A percentile compares a stretch with the other conserved stretches of the same genome.
Evolutionary conservation across 345 rosid species (phyloP).

Genomic region (Sonneratia caseolaris): DNA sequence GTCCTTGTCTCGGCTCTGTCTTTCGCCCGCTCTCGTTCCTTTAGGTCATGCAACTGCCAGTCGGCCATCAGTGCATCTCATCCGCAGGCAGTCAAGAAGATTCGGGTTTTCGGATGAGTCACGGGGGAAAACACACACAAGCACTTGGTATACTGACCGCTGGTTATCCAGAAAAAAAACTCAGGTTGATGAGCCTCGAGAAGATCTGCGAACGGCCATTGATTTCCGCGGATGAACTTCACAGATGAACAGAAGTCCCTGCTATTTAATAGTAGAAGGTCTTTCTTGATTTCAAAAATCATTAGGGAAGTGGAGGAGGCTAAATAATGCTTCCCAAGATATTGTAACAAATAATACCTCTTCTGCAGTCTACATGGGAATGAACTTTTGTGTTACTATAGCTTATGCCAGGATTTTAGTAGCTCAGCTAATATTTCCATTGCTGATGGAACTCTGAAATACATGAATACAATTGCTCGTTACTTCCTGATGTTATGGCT

Average conservation of each 20-base stretch:
- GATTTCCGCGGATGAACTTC: not conserved
- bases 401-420: not conserved
- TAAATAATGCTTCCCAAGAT: not conserved
- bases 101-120: not conserved
- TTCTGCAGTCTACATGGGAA: not conserved
- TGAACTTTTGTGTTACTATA: not conserved
- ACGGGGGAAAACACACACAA: not conserved
- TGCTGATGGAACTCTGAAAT: not conserved
- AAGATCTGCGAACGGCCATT: not conserved
- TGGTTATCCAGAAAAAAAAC: no score
- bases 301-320: not conserved
- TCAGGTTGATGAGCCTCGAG: not conserved
- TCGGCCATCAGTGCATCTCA: constrained; percentile 6
- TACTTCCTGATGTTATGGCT: not conserved
- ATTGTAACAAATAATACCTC: not conserved
- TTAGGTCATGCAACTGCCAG: constrained; percentile 5
- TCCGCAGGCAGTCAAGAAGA: constrained; percentile 1
- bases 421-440: not conserved
- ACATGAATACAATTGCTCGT: not conserved
- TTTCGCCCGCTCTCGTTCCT: not conserved
- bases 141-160: not conserved
- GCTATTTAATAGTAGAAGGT: not conserved
- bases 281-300: not conserved
- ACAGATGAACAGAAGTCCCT: not conserved
- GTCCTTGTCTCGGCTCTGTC: constrained; percentile 6